phyloP scores from a whole-genome alignment of 108 stramenopile genomes.

The Pelagomonas calceolata region DNA sequence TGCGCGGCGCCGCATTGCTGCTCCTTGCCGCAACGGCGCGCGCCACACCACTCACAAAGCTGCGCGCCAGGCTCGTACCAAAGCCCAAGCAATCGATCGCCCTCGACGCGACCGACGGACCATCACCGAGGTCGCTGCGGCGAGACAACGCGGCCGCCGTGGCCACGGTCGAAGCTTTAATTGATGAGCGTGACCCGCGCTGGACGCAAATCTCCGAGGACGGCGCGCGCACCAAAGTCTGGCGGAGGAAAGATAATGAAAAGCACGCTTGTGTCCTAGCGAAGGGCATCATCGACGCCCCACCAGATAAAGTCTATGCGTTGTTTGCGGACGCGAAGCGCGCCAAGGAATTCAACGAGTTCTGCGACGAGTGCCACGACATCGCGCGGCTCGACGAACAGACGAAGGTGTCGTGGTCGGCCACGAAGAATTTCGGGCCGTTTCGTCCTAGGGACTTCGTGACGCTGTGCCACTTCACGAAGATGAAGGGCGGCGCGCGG shows the following conservation, averaged over 20 bases:
- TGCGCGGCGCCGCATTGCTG: too few species aligned
- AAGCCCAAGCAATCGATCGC: not conserved
- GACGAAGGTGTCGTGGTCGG: not conserved
- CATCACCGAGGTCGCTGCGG: too few species aligned
- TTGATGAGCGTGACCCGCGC: too few species aligned
- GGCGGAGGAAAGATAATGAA: too few species aligned
- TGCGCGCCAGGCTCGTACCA: too few species aligned
- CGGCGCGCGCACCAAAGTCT: too few species aligned
- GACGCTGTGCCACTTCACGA: not conserved
- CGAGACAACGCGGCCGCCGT: too few species aligned
- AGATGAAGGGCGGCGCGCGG: not conserved
- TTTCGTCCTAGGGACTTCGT: not conserved
- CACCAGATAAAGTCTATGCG: not conserved
- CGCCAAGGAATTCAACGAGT: not conserved
- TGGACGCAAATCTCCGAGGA: too few species aligned
- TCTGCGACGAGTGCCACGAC: not conserved
- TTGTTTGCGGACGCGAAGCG: not conserved
- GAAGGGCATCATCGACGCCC: not conserved
- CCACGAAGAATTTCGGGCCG: not conserved
- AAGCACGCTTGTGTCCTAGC: not conserved
- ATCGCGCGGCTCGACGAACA: not conserved
- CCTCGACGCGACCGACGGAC: not conserved
- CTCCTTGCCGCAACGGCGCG: too few species aligned
- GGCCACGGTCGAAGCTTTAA: too few species aligned
- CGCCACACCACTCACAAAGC: too few species aligned